These are phyloP conservation scores for Lobulomyces angularis DNA, from an alignment of 192 early-diverging fungal genomes.

Conservation along the genomic window DNA sequence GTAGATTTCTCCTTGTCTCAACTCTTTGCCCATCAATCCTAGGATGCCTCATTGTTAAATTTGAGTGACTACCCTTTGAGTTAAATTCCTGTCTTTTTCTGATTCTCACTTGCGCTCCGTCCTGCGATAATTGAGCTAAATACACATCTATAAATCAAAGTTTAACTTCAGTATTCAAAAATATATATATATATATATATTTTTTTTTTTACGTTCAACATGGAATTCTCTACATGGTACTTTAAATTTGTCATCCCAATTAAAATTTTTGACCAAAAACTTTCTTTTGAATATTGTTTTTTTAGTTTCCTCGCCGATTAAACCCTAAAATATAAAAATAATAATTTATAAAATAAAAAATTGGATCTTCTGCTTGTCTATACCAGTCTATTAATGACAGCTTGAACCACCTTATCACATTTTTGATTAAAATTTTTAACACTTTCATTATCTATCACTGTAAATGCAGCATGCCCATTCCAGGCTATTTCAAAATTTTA, in stretches of 20 bases:
- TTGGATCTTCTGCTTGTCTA: too few species aligned
- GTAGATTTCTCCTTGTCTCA: constrained; percentile 23
- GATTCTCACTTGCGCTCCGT: constrained; percentile 26
- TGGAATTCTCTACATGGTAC: constrained; percentile 23
- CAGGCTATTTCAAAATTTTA: too few species aligned
- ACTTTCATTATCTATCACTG: constrained; percentile 24
- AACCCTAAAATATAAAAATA: too few species aligned
- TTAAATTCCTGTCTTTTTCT: constrained; percentile 20
- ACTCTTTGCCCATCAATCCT: constrained; percentile 20
- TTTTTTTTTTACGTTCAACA: constrained; percentile 19
- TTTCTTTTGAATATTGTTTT: constrained; percentile 24
- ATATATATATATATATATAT: too few species aligned
- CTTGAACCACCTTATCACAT: constrained; percentile 25
- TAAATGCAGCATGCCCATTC: constrained; percentile 23
- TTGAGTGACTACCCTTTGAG: constrained; percentile 14
- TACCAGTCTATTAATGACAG: constrained; percentile 23
- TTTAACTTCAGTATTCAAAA: too few species aligned
- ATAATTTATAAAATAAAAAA: too few species aligned
- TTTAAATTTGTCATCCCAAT: constrained; percentile 11
- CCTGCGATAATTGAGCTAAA: constrained; percentile 16
- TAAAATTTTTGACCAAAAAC: constrained; percentile 24
- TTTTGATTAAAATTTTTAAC: constrained; percentile 27
- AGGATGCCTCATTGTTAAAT: constrained; percentile 19
- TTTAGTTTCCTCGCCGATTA: constrained; percentile 9
- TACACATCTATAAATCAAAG: constrained; percentile 18